phyloP scores from a whole-genome alignment of 495 filamentous ascomycete species.

The Bathelium albidoporum region DNA sequence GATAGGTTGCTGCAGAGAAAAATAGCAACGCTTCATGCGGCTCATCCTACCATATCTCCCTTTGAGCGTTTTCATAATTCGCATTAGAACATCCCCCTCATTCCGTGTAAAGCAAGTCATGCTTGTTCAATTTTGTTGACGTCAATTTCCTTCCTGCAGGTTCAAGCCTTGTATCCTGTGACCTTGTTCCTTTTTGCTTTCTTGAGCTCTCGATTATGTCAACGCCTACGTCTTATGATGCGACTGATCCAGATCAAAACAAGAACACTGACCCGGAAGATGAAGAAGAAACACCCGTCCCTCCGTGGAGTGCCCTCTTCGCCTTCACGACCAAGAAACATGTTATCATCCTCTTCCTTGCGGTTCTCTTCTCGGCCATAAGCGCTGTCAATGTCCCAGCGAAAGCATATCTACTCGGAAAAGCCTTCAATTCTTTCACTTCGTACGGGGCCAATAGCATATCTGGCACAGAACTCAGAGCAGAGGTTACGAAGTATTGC shows the following conservation, averaged over 20 bases:
- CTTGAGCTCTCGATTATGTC: too few species aligned
- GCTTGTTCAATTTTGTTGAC: not conserved
- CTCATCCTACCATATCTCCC: constrained; percentile 6
- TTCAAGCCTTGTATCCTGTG: not conserved
- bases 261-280: not conserved
- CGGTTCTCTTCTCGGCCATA: constrained; percentile 45
- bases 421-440: constrained; percentile 62
- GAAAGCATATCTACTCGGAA: constrained; percentile 62
- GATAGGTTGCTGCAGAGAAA: constrained; percentile 11
- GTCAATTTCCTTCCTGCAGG: not conserved
- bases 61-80: not conserved
- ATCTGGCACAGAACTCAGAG: constrained; percentile 39
- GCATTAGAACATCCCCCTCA: not conserved
- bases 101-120: not conserved
- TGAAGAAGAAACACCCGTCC: not conserved
- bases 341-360: constrained; percentile 40
- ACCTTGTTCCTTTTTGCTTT: not conserved
- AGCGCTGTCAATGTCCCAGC: constrained; percentile 53
- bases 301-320: constrained; percentile 48
- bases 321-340: constrained; percentile 60
- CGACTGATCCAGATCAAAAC: not conserved
- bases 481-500: constrained; percentile 47
- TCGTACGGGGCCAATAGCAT: constrained; percentile 51
- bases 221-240: not conserved
- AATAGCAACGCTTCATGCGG: constrained; percentile 16